phyloP scores from a whole-genome alignment of 2,329 filamentous ascomycete genomes.

The Aspergillus niger region DNA sequence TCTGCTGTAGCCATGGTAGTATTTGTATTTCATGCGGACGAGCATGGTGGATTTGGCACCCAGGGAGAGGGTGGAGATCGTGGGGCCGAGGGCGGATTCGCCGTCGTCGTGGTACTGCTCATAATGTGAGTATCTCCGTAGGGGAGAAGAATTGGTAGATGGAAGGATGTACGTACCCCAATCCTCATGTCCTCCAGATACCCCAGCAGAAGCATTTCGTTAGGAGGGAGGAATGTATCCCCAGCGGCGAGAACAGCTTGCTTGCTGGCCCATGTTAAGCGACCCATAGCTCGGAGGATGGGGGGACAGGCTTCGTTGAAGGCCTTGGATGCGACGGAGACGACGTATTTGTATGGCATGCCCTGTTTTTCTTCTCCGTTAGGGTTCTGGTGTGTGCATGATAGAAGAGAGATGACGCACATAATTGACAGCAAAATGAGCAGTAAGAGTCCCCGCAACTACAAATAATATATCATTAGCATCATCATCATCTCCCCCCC shows the following conservation, averaged over 20 bases:
- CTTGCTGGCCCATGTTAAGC: slow-evolving; percentile 57
- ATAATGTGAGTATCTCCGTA: background rate
- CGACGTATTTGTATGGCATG: slow-evolving; percentile 63
- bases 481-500: background rate
- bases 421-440: slow-evolving; percentile 54
- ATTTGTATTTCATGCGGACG: slow-evolving; percentile 57
- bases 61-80: slow-evolving; percentile 58
- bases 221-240: slow-evolving; percentile 46
- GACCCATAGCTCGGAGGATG: slow-evolving; percentile 50
- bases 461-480: background rate
- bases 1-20: slow-evolving; percentile 38
- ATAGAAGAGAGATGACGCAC: slow-evolving; percentile 27
- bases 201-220: slow-evolving; percentile 58
- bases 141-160: background rate
- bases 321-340: slow-evolving; percentile 47
- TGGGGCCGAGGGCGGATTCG: slow-evolving; percentile 57
- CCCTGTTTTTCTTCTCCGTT: slow-evolving; percentile 38
- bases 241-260: slow-evolving; percentile 36
- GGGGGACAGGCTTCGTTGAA: slow-evolving; percentile 46
- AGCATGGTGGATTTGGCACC: slow-evolving; percentile 56
- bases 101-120: slow-evolving; percentile 61
- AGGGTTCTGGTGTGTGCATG: too few species aligned
- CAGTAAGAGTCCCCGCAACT: slow-evolving; percentile 44
- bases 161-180: slow-evolving; percentile 36
- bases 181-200: slow-evolving; percentile 61